Evolutionary conservation across 1,284 basidiomycete species (phyloP), one percentile per base, ranked within the genome.

Genomic region (Apiotrichum gamsii): DNA sequence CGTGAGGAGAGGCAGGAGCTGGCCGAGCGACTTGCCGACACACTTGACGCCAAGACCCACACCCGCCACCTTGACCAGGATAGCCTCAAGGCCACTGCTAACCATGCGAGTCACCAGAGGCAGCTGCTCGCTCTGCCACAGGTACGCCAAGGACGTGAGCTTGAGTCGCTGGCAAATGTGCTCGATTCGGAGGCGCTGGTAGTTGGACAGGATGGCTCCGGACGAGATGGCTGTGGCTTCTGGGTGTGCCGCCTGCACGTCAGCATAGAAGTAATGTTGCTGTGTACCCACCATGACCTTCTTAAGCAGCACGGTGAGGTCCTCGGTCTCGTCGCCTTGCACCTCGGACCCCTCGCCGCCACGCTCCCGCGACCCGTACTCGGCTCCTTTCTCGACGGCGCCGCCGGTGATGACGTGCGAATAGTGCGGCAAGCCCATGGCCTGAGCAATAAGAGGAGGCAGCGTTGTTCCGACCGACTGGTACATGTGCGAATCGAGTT

Each of bases 401-500:
- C 78, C 78, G 2, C 95, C 95, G 8, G 75, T 75, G 56, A 99
- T 98, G 15, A 84, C 75, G 42, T 79, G 77, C 20, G 88, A 80
- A 74, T 87, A 90, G 16, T 97, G 78, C 4, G 95, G 95, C 2
- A 96, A 80, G 6, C 81, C 83, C 57, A 98, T 77, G 1, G 94
- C 89, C 44, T 79, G 74, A 9, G 90, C 90, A 45, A 98, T 84
- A 41, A 87, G 78, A 44, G 90, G 83, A 39, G 98, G 85, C 5
- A 90, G 88, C 56, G 91, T 88, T 65, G 97, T 94, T 0, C 93
- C 95, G 30, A 98, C 93, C 8, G 94, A 96, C 70, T 99, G 95
- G 70, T 96, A 99, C 73, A 99, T 80, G 75, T 94, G 98, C 36
- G 94, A 97, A 72, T 99, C 94, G 61, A 97, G 82, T 76, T 99